Percentiles rank a stretch among this genome's conserved stretches.
These are phyloP conservation scores for Adansonia digitata DNA, from an alignment of 345 rosid genomes.

Conservation along the genomic window DNA sequence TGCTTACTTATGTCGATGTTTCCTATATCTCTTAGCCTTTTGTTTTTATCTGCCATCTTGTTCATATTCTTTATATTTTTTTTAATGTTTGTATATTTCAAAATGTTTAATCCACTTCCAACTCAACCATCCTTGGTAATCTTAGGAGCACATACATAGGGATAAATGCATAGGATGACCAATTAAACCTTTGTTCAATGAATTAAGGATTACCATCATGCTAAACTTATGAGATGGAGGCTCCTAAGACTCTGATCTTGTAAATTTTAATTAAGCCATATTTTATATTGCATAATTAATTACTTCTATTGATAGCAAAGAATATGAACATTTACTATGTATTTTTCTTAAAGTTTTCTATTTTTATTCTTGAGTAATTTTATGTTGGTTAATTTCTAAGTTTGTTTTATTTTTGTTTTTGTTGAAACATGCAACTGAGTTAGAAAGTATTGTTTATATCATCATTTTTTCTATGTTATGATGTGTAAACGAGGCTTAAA, in stretches of 20 bases:
- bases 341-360: too few species aligned
- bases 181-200: constrained; percentile 14
- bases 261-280: constrained; percentile 27
- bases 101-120: not conserved
- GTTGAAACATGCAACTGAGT: too few species aligned
- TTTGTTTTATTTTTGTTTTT: too few species aligned
- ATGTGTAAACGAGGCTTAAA: too few species aligned
- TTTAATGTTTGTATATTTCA: not conserved
- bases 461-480: too few species aligned
- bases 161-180: constrained; percentile 20
- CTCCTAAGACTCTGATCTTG: constrained; percentile 35
- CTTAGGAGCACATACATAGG: constrained; percentile 19
- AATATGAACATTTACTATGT: not conserved
- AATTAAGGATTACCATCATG: constrained; percentile 37
- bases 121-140: constrained; percentile 9
- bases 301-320: constrained; percentile 6
- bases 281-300: constrained; percentile 6
- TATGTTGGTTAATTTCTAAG: too few species aligned
- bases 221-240: constrained; percentile 33
- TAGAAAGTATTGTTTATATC: too few species aligned
- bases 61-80: not conserved
- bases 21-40: not conserved
- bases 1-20: not conserved
- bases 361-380: too few species aligned
- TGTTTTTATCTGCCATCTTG: too few species aligned